Conservation (phyloP, 2,329 filamentous ascomycete species). For the Karstenula rhodostoma region DNA sequence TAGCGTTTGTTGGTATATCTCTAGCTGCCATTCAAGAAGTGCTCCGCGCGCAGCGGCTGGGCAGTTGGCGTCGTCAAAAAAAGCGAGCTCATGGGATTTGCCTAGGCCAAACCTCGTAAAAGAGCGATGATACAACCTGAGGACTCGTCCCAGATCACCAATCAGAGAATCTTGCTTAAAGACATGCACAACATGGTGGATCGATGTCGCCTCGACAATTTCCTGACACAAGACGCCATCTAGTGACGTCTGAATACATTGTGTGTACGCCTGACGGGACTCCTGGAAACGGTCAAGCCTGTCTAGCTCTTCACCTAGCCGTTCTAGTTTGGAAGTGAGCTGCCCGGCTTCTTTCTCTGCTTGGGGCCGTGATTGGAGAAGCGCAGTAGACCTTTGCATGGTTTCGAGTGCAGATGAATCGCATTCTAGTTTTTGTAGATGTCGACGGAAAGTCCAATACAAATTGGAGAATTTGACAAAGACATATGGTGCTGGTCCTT, state of each 20-base stretch:
- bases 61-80: constrained; percentile 47
- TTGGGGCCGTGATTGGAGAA: constrained; percentile 63
- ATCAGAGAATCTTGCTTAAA: constrained; percentile 64
- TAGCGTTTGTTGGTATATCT: constrained; percentile 37
- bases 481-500: constrained; percentile 27
- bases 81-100: constrained; percentile 59
- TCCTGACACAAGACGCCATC: constrained; percentile 64
- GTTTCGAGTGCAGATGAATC: constrained; percentile 55
- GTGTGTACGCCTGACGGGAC: constrained; percentile 65
- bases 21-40: constrained; percentile 55
- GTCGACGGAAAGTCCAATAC: constrained; percentile 71
- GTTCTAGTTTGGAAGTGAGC: constrained; percentile 70
- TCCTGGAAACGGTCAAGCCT: constrained; percentile 63
- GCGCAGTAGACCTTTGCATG: constrained; percentile 70
- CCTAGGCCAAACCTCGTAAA: constrained; percentile 51
- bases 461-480: constrained; percentile 74
- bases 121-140: constrained; percentile 68
- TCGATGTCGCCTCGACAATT: constrained; percentile 61
- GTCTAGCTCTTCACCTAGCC: constrained; percentile 69
- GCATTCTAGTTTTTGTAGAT: constrained; percentile 57
- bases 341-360: constrained; percentile 68
- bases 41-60: constrained; percentile 41
- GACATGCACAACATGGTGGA: constrained; percentile 59
- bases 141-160: constrained; percentile 64
- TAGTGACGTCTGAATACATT: constrained; percentile 69